Evolutionary conservation across 108 stramenopile species (phyloP), one percentile per base, ranked within the genome.

Genomic region (Cyclotella sp.): DNA sequence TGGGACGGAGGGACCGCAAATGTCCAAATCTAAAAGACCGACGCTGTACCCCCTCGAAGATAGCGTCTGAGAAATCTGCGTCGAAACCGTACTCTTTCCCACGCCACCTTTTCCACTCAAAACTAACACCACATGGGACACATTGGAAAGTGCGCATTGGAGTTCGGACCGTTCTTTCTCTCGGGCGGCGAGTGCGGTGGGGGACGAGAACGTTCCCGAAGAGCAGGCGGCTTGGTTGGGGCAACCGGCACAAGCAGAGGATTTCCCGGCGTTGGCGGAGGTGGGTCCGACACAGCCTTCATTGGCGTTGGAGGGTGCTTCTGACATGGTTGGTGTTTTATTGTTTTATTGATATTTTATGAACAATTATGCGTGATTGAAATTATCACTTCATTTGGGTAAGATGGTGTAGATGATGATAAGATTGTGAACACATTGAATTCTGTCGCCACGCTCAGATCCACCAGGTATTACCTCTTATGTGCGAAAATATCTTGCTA

Each of bases 101-200:
- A 99, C 99, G 30, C 98, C 98, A 5, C 99, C 99, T 87, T 99
- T 99, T 28, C 99, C 99, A 34, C 91, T 93, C 53, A 99, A 72
- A 8, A 99, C 98, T 43, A 99, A 83, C 15, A 99, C 63, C 10
- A 91, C 96, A 70, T 98, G 96, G 46, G 93, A 94, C 0, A 99
- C 97, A 68, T 89, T 86, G 10, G 82, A 72, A 49, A 99, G 73
- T 18, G 93, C 78, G 39, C 85, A 84, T 39, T 84, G 76, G 14
- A 99, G 84, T 41, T 67, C 68, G 18, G 83, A 54, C 21, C 55
- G 28, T 70, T 93, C 87, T n/a, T 74, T 69, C 57, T 89, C 62
- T 21, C 79, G 82, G 70, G 87, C 81, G 27, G 84, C 84, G 28
- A 76, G 46, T 8, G 95, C 93, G 63, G 91, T 85, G 28, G 93